These are phyloP conservation scores for Podaxis mareebaensis DNA, from an alignment of 768 basidiomycete genomes.

Conservation along the genomic window DNA sequence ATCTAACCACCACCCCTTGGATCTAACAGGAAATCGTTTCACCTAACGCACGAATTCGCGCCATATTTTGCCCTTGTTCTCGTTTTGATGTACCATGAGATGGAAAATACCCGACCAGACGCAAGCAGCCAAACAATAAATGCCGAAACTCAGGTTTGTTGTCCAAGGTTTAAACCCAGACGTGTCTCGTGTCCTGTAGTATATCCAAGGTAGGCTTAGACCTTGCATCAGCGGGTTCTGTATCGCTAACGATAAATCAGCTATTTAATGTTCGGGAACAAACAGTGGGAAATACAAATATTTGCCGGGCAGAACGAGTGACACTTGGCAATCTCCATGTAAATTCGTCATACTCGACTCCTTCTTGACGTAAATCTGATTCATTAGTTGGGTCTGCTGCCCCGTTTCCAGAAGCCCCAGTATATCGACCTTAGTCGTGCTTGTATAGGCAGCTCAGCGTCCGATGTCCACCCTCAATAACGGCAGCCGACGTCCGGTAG, in stretches of 20 bases:
- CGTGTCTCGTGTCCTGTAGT: background rate
- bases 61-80: background rate
- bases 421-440: background rate
- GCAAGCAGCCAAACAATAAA: background rate
- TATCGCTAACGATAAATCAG: background rate
- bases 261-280: background rate
- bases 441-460: background rate
- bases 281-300: background rate
- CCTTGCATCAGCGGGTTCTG: background rate
- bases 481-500: slow-evolving; percentile 1
- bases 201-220: background rate
- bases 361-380: background rate
- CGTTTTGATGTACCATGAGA: background rate
- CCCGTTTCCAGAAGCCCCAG: background rate
- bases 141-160: background rate
- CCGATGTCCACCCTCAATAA: background rate
- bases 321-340: background rate
- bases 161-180: slow-evolving; percentile 9
- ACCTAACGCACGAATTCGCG: background rate
- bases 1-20: background rate
- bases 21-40: background rate
- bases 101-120: background rate
- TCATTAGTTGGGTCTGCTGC: background rate
- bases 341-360: background rate
- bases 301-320: background rate